These are phyloP conservation scores for Leishmania tropica DNA, from an alignment of 208 protist species.

Conservation along the genomic window DNA sequence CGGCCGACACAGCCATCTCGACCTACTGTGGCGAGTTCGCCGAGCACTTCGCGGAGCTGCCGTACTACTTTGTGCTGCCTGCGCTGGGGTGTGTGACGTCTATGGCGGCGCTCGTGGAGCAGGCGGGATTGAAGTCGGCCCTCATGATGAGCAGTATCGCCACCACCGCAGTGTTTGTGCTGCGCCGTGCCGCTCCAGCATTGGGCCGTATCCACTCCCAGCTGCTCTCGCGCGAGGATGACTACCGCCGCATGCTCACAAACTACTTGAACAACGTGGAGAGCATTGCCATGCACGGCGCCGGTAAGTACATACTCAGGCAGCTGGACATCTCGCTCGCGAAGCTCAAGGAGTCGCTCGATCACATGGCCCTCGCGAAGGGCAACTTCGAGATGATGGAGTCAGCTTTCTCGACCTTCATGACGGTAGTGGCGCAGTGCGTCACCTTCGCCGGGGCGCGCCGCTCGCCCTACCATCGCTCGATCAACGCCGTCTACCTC, in stretches of 20 bases:
- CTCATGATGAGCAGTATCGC: slow-evolving; percentile 52
- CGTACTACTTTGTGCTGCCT: slow-evolving; percentile 88
- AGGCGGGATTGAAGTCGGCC: slow-evolving; percentile 51
- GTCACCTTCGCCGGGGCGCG: slow-evolving; percentile 57
- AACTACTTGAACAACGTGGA: slow-evolving; percentile 76
- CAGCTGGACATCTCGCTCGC: slow-evolving; percentile 66
- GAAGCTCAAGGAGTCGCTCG: slow-evolving; percentile 63
- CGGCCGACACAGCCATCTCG: slow-evolving; percentile 76
- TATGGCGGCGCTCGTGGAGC: slow-evolving; percentile 59
- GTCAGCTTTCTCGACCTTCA: slow-evolving; percentile 59
- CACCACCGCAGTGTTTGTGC: slow-evolving; percentile 51
- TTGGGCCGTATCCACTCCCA: slow-evolving; percentile 81
- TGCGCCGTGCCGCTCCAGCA: slow-evolving; percentile 60
- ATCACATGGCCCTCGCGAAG: slow-evolving; percentile 82
- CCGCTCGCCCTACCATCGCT: slow-evolving; percentile 40
- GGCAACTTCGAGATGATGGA: slow-evolving; percentile 81
- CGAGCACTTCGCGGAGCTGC: slow-evolving; percentile 89
- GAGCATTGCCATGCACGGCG: slow-evolving; percentile 83
- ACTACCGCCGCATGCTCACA: slow-evolving; percentile 81
- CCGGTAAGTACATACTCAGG: slow-evolving; percentile 51
- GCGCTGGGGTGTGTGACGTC: slow-evolving; percentile 65
- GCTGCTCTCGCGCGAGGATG: slow-evolving; percentile 73
- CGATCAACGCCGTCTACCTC: slow-evolving; percentile 68
- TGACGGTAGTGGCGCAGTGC: slow-evolving; percentile 58
- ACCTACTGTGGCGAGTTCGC: slow-evolving; percentile 90